Evolutionary conservation across 768 basidiomycete genomes (phyloP).

Genomic region (Termitomyces heimii): DNA sequence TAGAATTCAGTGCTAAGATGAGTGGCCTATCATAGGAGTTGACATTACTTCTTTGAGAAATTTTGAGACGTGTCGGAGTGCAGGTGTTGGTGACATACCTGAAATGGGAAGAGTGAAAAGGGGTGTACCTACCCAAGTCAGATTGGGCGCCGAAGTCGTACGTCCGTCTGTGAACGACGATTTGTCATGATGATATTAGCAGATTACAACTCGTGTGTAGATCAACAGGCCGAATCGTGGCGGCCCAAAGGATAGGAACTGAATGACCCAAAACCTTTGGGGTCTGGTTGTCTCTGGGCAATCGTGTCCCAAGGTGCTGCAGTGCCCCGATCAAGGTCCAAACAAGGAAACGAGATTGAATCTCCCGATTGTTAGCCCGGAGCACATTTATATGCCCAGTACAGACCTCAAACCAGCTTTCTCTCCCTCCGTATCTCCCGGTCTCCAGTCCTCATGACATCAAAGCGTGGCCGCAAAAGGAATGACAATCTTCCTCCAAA

Average conservation of each 20-base stretch:
- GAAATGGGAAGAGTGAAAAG: constrained; percentile 7
- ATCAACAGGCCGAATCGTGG: neutral
- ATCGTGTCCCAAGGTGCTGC: constrained; percentile 4
- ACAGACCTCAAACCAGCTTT: constrained; percentile 17
- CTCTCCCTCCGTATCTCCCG: constrained; percentile 19
- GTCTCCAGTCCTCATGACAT: constrained; percentile 54
- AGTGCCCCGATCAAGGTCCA: constrained; percentile 14
- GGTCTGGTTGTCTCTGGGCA: neutral
- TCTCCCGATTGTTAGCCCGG: constrained; percentile 25
- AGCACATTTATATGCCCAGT: constrained; percentile 37
- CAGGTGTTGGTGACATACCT: neutral
- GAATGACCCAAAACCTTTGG: neutral
- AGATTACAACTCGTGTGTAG: neutral
- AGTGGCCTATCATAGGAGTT: constrained; percentile 10
- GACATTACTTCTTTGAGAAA: neutral
- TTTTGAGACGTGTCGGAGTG: constrained; percentile 13
- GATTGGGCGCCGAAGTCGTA: neutral
- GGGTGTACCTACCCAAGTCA: neutral
- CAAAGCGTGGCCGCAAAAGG: constrained; percentile 82
- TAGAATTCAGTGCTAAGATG: neutral
- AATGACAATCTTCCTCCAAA: constrained; percentile 77
- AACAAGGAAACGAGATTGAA: constrained; percentile 20
- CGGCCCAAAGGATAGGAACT: constrained; percentile 3
- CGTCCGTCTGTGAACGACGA: neutral
- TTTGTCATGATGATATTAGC: neutral